Base-by-base conservation (phyloP, 1,139 yeast genomes). In the Pichia sp. region DNA sequence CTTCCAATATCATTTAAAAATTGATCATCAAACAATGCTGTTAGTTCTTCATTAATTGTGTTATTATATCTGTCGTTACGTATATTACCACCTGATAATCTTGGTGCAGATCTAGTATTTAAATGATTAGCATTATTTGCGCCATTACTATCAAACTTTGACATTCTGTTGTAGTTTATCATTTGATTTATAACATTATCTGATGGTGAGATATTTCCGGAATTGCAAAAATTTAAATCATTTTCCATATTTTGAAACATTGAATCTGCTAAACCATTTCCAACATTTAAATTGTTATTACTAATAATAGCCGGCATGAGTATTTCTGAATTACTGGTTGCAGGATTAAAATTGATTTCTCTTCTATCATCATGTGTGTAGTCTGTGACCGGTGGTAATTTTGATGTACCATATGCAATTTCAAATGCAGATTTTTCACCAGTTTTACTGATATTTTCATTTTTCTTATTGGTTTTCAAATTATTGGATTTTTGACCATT, bases 401-500 rank as follows among this genome's bases (percentile, higher is more conserved):
- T 62, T 2, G 66, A 60, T 1, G 66, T 62, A 53, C 66, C 66
- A 52, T 62, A 63, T 10, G 66, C 66, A 50, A 63, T 63, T 37
- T 62, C 66, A 48, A 63, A 63, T 3, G 66, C 66, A 43, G 51
- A 47, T 36, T 49, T 49, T 27, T 42, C 48, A 27, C 30, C 46
- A 30, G 35, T 35, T n/a, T 25, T 28, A 7, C 1, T 26, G 18
- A 7, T 31, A 25, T 7, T 7, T 18, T 35, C 27, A 7, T 32
- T 40, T 36, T 42, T 42, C 32, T 34, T 36, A 39, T 4, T 33
- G n/a, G 34, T 45, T 41, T 37, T 32, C 30, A 7, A 5, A 34
- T 39, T 43, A 34, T 46, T 30, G 43, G 18, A 18, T 18, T 1
- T 18, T 18, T 18, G 18, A 18, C 27, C 25, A 18, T 32, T 38